These are phyloP conservation scores for Angomonas ambiguus DNA, from an alignment of 208 protist genomes.

Conservation along the genomic window DNA sequence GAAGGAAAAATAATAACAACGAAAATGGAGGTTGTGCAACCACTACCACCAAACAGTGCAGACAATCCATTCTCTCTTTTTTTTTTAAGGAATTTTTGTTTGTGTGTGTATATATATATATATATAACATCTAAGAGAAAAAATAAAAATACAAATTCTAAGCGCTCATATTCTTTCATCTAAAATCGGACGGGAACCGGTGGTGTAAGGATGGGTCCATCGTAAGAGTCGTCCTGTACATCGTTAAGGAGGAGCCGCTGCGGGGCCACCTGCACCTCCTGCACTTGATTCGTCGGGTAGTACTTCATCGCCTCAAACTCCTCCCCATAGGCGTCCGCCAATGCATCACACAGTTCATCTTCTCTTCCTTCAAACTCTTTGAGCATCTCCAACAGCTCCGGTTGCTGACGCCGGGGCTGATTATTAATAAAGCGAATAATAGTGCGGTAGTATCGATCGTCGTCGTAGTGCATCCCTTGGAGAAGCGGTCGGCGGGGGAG, in stretches of 20 bases:
- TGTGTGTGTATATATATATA: neutral
- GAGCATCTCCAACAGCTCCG: conserved; percentile 48
- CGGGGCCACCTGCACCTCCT: neutral
- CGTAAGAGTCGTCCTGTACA: neutral
- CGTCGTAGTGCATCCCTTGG: conserved; percentile 41
- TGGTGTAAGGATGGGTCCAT: neutral
- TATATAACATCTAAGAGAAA: neutral
- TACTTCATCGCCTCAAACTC: conserved; percentile 47
- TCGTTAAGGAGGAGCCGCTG: neutral
- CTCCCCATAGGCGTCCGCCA: conserved; percentile 56
- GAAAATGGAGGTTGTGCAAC: too few relatives aligned
- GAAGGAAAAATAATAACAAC: neutral
- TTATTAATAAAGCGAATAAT: conserved; percentile 60
- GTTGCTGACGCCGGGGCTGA: conserved; percentile 38
- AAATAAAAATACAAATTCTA: conserved; percentile 1
- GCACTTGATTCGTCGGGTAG: neutral
- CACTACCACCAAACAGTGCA: too few relatives aligned
- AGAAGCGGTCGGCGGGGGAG: conserved; percentile 54
- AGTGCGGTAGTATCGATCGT: conserved; percentile 46
- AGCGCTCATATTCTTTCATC: neutral
- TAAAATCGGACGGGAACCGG: neutral
- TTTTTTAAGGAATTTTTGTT: too few relatives aligned
- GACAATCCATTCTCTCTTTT: too few relatives aligned
- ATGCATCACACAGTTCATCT: conserved; percentile 48
- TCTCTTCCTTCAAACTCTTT: conserved; percentile 61